Evolutionary conservation across 352 stramenopile species (phyloP).

Genomic region (Phytophthora melonis): DNA sequence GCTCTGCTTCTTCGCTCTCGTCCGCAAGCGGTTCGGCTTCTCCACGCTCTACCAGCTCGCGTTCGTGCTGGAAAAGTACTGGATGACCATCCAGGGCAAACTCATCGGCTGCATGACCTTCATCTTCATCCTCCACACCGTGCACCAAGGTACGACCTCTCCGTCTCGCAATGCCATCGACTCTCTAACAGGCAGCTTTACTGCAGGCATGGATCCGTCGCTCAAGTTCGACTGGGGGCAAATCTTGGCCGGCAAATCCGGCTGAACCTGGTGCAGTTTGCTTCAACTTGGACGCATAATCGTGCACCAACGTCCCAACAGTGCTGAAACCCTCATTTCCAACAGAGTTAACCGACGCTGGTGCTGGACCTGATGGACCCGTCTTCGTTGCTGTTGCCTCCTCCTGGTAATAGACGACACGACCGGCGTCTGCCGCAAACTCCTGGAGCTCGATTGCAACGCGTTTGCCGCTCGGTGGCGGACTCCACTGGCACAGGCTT

Average conservation of each 20-base stretch:
- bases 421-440: conserved; percentile 17
- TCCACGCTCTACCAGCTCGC: conserved; percentile 36
- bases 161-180: neutral
- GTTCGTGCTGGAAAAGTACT: conserved; percentile 52
- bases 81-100: conserved; percentile 32
- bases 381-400: conserved; percentile 13
- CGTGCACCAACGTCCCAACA: neutral
- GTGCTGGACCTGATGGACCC: conserved; percentile 15
- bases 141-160: conserved; percentile 16
- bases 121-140: conserved; percentile 37
- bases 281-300: conserved; percentile 16
- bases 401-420: conserved; percentile 11
- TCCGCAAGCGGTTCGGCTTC: conserved; percentile 35
- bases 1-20: conserved; percentile 21
- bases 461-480: conserved; percentile 13
- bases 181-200: neutral
- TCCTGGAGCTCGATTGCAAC: conserved; percentile 17
- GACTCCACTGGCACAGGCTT: conserved; percentile 49
- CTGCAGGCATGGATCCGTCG: conserved; percentile 7
- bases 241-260: neutral
- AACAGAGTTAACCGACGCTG: no score
- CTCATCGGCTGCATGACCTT: conserved; percentile 30
- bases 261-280: conserved; percentile 5
- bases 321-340: no score
- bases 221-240: conserved; percentile 11